Evolutionary conservation across 1,284 basidiomycete genomes (phyloP).

Genomic region (Chiua sp.): DNA sequence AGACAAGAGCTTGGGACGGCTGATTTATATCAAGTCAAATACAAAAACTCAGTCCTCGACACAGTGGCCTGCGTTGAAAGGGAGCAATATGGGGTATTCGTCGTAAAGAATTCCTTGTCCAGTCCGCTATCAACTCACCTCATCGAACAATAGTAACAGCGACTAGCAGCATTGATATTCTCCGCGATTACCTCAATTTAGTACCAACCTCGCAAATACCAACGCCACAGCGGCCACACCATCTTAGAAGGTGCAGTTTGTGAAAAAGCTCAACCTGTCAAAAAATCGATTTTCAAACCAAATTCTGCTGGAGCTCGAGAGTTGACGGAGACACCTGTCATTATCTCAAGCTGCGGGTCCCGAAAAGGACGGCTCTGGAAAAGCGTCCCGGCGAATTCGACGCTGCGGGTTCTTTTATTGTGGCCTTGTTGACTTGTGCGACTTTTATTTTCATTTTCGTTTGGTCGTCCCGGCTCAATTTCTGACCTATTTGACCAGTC

Average conservation of each 20-base stretch:
- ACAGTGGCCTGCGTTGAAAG: constrained; percentile 78
- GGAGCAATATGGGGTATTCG: constrained; percentile 86
- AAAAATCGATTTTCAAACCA: no score
- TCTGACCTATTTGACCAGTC: constrained; percentile 48
- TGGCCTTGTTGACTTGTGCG: constrained; percentile 67
- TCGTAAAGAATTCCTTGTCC: constrained; percentile 52
- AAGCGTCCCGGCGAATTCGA: constrained; percentile 56
- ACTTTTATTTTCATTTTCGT: no score
- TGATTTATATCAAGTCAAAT: constrained; percentile 68
- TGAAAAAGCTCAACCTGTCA: no score
- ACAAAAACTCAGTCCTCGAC: constrained; percentile 77
- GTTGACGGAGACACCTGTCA: constrained; percentile 37
- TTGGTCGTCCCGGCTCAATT: constrained; percentile 26
- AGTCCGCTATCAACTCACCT: no score
- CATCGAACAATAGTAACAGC: no score
- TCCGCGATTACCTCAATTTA: no score
- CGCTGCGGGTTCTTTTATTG: constrained; percentile 83
- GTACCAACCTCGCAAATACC: no score
- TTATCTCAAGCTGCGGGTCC: constrained; percentile 31
- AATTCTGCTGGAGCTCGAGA: no score
- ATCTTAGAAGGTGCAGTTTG: no score
- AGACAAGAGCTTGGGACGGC: constrained; percentile 19
- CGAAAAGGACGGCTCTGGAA: constrained; percentile 52
- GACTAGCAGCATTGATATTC: no score
- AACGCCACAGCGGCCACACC: no score